Conservation (phyloP, 2,329 filamentous ascomycete species). For the Neoascochyta sp. region DNA sequence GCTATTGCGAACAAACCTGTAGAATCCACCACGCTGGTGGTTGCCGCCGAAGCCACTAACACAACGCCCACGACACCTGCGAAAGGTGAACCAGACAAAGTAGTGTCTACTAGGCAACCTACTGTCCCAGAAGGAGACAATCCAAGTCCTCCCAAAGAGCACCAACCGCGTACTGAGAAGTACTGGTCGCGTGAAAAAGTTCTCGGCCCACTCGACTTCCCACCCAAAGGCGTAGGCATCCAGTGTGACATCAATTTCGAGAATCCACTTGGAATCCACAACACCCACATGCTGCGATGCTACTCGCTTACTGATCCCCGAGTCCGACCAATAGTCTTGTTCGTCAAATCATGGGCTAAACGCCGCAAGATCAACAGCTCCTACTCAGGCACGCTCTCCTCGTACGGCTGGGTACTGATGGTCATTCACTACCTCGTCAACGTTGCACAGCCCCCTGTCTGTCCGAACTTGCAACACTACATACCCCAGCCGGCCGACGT, state of each 20-base stretch:
- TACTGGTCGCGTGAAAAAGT: conserved; percentile 47
- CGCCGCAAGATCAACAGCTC: conserved; percentile 79
- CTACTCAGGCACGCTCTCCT: conserved; percentile 80
- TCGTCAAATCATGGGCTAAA: conserved; percentile 90
- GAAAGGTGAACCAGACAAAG: conserved; percentile 4
- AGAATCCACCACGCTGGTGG: not conserved
- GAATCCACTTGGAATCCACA: conserved; percentile 76
- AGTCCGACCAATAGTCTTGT: conserved; percentile 73
- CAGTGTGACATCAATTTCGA: conserved; percentile 93
- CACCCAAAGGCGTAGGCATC: conserved; percentile 71
- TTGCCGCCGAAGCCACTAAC: conserved; percentile 1
- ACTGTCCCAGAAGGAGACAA: conserved; percentile 19
- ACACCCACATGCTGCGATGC: conserved; percentile 76
- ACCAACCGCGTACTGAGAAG: conserved; percentile 23
- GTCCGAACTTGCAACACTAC: conserved; percentile 72
- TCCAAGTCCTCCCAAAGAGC: conserved; percentile 20
- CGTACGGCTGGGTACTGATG: conserved; percentile 91
- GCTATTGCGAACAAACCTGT: conserved; percentile 7
- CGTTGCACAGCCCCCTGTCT: conserved; percentile 72
- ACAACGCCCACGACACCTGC: conserved; percentile 3
- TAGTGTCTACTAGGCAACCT: conserved; percentile 1
- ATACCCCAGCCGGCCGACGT: conserved; percentile 24
- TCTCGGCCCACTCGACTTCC: conserved; percentile 65
- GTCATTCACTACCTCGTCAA: conserved; percentile 87
- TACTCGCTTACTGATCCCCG: conserved; percentile 77